Evolutionary conservation across 441 rosid species (phyloP), one percentile per base, ranked within the genome.

Genomic region (Viola pubescens): DNA sequence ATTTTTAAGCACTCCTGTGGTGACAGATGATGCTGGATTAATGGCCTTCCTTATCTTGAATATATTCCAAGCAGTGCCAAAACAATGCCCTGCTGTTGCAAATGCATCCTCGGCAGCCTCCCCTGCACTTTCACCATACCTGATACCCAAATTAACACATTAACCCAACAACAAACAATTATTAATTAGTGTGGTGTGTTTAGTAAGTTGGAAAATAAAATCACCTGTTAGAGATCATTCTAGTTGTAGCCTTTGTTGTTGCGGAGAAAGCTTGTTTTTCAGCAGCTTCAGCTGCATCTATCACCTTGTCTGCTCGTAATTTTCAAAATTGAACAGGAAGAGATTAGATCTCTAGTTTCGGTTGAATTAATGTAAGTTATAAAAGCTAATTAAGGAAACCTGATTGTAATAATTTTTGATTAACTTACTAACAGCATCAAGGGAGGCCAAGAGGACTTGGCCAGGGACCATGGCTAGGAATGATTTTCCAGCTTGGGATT

Each of bases 381-480:
- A 26, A 26, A 26, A 26, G 34, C 34, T 26, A 26, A 2, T 26
- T 26, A 26, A 26, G 34, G 34, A 26, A 26, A 2, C 1, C 34
- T 26, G 2, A 26, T 19, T 19, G 26, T 26, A 26, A 26, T 26
- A 26, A 2, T 26, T 26, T 26, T 26, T 26, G 2, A 26, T 48
- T 14, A n/a, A 82, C 95, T 81, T 77, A 88, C 98, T 82, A 48
- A 89, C 81, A 19, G 98, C 91, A 65, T 88, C 98, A 52, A 91
- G 85, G n/a, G 96, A 85, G 53, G 96, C 96, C 67, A 88, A 63
- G 52, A 88, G 81, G 52, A 89, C 96, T 66, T 89, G 82, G 63
- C 96, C 96, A 4, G 98, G 96, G 52, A 77, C 84, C 95, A 77
- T 84, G 37, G 88, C 57, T 12, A 88, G 68, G 72, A 88, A 81